These are phyloP conservation scores for Lyophyllum decastes DNA, from an alignment of 768 basidiomycete genomes.

Conservation along the genomic window DNA sequence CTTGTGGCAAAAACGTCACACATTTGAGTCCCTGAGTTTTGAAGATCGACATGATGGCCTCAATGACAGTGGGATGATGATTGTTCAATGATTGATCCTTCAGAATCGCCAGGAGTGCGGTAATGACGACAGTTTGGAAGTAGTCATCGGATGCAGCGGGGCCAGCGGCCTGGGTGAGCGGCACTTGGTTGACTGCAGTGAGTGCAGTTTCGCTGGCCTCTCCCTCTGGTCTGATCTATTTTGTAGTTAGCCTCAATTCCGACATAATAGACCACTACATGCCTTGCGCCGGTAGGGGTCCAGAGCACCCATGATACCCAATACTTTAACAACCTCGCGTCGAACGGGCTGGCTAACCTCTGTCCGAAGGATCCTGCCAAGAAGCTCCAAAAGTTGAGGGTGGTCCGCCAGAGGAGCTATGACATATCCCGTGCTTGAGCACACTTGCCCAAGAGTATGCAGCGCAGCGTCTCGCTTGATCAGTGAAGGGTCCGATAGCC, in stretches of 20 bases:
- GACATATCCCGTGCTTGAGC: conserved; percentile 94
- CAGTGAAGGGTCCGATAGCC: conserved; percentile 86
- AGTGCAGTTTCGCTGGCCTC: conserved; percentile 63
- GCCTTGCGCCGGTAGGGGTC: conserved; percentile 97
- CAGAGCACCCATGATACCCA: conserved; percentile 93
- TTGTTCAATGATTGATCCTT: conserved; percentile 85
- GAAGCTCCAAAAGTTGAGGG: conserved; percentile 83
- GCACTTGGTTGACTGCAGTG: conserved; percentile 67
- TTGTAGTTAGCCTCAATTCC: conserved; percentile 33
- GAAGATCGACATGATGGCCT: conserved; percentile 99
- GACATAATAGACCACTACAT: background rate
- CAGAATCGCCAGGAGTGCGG: conserved; percentile 80
- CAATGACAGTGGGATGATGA: conserved; percentile 92
- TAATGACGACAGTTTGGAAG: conserved; percentile 95
- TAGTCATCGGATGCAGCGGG: conserved; percentile 85
- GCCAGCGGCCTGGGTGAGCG: conserved; percentile 61
- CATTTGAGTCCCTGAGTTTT: conserved; percentile 97
- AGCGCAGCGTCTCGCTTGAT: conserved; percentile 93
- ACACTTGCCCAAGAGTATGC: conserved; percentile 92
- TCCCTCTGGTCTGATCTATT: conserved; percentile 54
- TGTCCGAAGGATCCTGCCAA: conserved; percentile 83
- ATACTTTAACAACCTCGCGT: conserved; percentile 90
- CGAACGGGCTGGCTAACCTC: conserved; percentile 72
- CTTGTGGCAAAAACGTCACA: conserved; percentile 93
- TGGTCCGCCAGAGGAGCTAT: conserved; percentile 89